phyloP scores from a whole-genome alignment of 1,139 yeast species.

The Torulaspora pretoriensis region DNA sequence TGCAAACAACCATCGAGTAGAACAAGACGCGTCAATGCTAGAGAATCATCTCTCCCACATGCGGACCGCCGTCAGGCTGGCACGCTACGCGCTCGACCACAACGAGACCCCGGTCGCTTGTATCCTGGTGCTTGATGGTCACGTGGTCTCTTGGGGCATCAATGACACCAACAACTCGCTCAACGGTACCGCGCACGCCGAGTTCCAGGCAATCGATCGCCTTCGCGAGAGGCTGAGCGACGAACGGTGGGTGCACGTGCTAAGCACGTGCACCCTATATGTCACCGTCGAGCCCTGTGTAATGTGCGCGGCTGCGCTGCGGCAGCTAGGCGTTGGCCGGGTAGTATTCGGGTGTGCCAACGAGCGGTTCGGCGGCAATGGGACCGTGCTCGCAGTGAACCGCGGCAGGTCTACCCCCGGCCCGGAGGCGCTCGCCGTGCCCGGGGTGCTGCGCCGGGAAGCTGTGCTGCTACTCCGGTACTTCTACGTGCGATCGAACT shows the following conservation, averaged over 20 bases:
- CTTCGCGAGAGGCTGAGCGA: slow-evolving; percentile 38
- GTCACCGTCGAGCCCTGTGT: slow-evolving; percentile 98
- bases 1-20: background rate
- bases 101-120: slow-evolving; percentile 77
- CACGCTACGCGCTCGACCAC: slow-evolving; percentile 49
- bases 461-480: slow-evolving; percentile 75
- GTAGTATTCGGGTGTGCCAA: slow-evolving; percentile 92
- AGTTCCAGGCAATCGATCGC: slow-evolving; percentile 70
- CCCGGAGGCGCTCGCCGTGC: slow-evolving; percentile 53
- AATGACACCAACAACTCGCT: slow-evolving; percentile 85
- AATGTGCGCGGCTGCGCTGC: slow-evolving; percentile 92
- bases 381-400: slow-evolving; percentile 70
- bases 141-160: slow-evolving; percentile 71
- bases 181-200: slow-evolving; percentile 89
- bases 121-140: slow-evolving; percentile 48
- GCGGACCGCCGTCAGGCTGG: slow-evolving; percentile 50
- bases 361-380: slow-evolving; percentile 95
- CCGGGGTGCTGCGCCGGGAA: slow-evolving; percentile 77
- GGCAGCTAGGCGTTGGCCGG: slow-evolving; percentile 67
- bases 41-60: slow-evolving; percentile 38
- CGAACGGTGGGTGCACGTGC: slow-evolving; percentile 29
- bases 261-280: slow-evolving; percentile 59
- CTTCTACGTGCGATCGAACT: slow-evolving; percentile 82
- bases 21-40: background rate
- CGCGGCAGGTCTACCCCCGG: slow-evolving; percentile 40